Percentiles rank a stretch among this genome's conserved stretches.
phyloP scores from a whole-genome alignment of 495 filamentous ascomycete species.

The Neurospora africana region DNA sequence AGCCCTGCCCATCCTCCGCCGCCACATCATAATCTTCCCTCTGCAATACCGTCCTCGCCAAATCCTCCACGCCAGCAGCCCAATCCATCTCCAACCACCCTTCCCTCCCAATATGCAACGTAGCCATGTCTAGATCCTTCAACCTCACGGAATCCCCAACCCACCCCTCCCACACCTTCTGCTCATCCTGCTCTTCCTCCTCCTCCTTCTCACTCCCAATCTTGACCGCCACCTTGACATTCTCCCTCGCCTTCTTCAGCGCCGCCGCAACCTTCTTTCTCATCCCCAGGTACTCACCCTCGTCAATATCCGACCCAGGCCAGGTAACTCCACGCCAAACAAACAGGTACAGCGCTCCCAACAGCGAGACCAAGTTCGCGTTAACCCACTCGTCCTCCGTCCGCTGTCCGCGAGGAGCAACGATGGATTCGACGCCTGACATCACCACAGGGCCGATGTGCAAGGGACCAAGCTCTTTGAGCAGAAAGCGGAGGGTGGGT shows the following conservation, averaged over 20 bases:
- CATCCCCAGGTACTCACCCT: slow-evolving; percentile 27
- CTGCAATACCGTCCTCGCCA: slow-evolving; percentile 17
- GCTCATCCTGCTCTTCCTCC: slow-evolving; percentile 22
- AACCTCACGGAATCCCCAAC: slow-evolving; percentile 18
- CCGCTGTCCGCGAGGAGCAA: slow-evolving; percentile 21
- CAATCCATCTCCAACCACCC: slow-evolving; percentile 60
- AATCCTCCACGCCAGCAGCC: slow-evolving; percentile 41
- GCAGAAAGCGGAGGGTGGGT: slow-evolving; percentile 54
- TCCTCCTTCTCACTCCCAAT: slow-evolving; percentile 18
- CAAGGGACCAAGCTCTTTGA: slow-evolving; percentile 29
- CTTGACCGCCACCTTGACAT: slow-evolving; percentile 20
- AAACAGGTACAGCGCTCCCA: slow-evolving; percentile 64
- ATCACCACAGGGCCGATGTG: slow-evolving; percentile 32
- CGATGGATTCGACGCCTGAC: slow-evolving; percentile 34
- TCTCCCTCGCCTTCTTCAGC: slow-evolving; percentile 25
- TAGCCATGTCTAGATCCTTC: slow-evolving; percentile 50
- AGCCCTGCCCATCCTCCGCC: slow-evolving; percentile 13
- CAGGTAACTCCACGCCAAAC: slow-evolving; percentile 34
- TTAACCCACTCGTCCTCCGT: slow-evolving; percentile 44
- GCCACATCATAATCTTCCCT: slow-evolving; percentile 7
- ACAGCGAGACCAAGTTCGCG: slow-evolving; percentile 37
- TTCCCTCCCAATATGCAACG: slow-evolving; percentile 43
- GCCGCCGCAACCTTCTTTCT: slow-evolving; percentile 30
- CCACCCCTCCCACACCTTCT: slow-evolving; percentile 40
- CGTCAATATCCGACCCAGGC: slow-evolving; percentile 24